Conservation (phyloP, 805 yeast species). For the Candida krabiensis region DNA sequence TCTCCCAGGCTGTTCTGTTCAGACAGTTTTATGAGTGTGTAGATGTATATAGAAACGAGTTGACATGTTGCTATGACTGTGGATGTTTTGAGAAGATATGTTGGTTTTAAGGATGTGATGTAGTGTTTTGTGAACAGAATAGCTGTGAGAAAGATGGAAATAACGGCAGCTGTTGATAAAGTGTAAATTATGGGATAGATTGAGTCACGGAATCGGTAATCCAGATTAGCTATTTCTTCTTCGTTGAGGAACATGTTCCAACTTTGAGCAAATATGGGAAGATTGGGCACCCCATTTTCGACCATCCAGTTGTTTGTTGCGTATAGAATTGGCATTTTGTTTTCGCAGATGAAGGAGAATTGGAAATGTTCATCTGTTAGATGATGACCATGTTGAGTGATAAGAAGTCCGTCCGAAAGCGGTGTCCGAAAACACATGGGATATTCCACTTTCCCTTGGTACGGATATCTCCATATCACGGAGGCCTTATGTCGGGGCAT, state of each 20-base stretch:
- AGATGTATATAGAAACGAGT: slow-evolving; percentile 48
- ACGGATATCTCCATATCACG: slow-evolving; percentile 36
- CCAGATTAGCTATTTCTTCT: slow-evolving; percentile 36
- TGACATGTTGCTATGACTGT: slow-evolving; percentile 55
- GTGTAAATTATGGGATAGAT: slow-evolving; percentile 64
- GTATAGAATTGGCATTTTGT: slow-evolving; percentile 20
- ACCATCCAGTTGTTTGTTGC: slow-evolving; percentile 17
- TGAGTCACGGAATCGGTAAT: slow-evolving; percentile 45
- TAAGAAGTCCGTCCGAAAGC: slow-evolving; percentile 34
- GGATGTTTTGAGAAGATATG: slow-evolving; percentile 49
- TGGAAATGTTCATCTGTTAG: slow-evolving; percentile 1
- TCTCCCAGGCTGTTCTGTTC: slow-evolving; percentile 47
- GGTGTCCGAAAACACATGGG: slow-evolving; percentile 32
- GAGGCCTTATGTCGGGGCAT: neutral
- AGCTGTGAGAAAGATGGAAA: slow-evolving; percentile 61
- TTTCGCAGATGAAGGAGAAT: slow-evolving; percentile 19
- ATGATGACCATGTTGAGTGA: slow-evolving; percentile 13
- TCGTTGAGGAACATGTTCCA: slow-evolving; percentile 47
- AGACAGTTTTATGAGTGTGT: slow-evolving; percentile 46
- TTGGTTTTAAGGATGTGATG: slow-evolving; percentile 52
- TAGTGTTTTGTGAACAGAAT: slow-evolving; percentile 61
- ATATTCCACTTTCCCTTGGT: slow-evolving; percentile 18
- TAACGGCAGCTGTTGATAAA: slow-evolving; percentile 61
- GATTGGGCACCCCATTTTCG: slow-evolving; percentile 24
- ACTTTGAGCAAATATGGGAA: slow-evolving; percentile 45